Base-by-base conservation (phyloP, 2,329 filamentous ascomycete species). In the Talaromyces sp. region DNA sequence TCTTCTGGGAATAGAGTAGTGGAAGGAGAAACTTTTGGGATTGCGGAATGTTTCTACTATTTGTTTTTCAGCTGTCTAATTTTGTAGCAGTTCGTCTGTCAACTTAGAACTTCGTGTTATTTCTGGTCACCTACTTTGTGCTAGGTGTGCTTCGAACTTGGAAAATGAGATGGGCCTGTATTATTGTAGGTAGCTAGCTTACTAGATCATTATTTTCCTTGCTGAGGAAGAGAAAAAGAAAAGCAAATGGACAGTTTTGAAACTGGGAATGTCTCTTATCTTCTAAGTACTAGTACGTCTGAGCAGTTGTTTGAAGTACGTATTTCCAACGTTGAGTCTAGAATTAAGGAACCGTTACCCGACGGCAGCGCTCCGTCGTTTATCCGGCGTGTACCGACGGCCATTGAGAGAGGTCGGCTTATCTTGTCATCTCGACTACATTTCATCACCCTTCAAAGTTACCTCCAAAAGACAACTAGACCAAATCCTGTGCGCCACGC, bases 151-250 rank as follows among this genome's bases (percentile, higher is more conserved):
- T 39, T n/a, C 16, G 60, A 57, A 40, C 23, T 42, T n/a, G 54
- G 18, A 39, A 44, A 18, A 55, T 57, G 64, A 54, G 55, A 66
- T 28, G 63, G 64, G 62, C 67, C 59, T 72, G 69, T 69, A 72
- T 65, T 69, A 56, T 57, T 57, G 33, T 57, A 57, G 35, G 64
- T 72, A 72, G 66, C 66, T 70, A 69, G 59, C 66, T 67, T 65
- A 64, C 63, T 61, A 58, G 63, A 67, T 67, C 54, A 66, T 65
- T 61, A 63, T 63, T 66, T 21, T 56, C 37, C n/a, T 23, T 21
- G 31, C 42, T 57, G 54, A 40, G n/a, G n/a, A 21, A 57, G 23
- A 42, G 52, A 42, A 40, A 56, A 57, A 31, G 54, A 42, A 57
- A 40, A 57, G 37, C 54, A 57, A 57, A 61, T 52, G 50, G 62